Conservation (phyloP, 108 stramenopile genomes). For the Skeletonema costatum region DNA sequence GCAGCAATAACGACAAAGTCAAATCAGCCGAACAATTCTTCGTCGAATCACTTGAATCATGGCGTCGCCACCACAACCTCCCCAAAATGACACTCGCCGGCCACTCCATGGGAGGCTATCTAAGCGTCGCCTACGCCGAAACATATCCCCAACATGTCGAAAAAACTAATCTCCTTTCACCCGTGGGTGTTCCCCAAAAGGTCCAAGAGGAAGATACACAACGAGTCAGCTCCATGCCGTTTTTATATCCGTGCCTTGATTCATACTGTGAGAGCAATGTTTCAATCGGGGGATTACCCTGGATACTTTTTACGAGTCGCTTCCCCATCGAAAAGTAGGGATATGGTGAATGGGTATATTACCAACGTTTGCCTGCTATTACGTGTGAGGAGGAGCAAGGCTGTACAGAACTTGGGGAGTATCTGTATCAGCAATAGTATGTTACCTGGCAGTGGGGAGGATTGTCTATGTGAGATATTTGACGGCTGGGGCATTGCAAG, state of each 20-base stretch:
- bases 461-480: conserved; percentile 64
- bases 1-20: conserved; percentile 1
- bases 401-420: conserved; percentile 61
- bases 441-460: conserved; percentile 83
- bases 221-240: conserved; percentile 32
- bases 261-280: conserved; percentile 38
- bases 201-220: conserved; percentile 33
- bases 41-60: conserved; percentile 83
- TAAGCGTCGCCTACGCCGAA: conserved; percentile 88
- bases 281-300: conserved; percentile 62
- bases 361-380: conserved; percentile 67
- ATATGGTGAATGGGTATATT: conserved; percentile 58
- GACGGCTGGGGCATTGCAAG: conserved; percentile 59
- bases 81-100: conserved; percentile 81
- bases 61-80: conserved; percentile 72
- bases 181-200: conserved; percentile 80
- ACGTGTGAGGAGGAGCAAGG: conserved; percentile 57
- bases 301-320: conserved; percentile 60
- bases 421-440: conserved; percentile 74
- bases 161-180: conserved; percentile 69
- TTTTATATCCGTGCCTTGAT: conserved; percentile 40
- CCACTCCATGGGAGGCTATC: conserved; percentile 91
- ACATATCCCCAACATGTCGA: conserved; percentile 88
- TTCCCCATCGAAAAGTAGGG: conserved; percentile 37
- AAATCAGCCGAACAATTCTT: conserved; percentile 71